Evolutionary conservation across 495 filamentous ascomycete species (phyloP), one percentile per base, ranked within the genome.

Genomic region (Neurospora pannonica): DNA sequence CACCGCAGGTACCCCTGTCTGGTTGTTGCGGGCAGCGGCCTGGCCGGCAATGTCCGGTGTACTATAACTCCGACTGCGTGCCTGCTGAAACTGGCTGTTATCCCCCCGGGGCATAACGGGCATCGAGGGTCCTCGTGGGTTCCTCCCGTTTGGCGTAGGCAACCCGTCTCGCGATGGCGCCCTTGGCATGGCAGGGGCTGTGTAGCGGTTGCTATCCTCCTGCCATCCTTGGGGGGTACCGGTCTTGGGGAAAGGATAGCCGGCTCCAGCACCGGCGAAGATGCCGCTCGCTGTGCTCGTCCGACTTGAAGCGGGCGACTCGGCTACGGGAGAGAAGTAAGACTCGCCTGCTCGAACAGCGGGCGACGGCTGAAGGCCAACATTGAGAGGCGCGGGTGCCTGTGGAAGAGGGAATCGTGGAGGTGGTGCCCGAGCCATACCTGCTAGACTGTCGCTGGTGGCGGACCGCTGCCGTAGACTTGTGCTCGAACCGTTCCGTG

Each of bases 281-380:
- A 87, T 82, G 21, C 83, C 82, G 71, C 85, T 86, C 5, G 85
- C 81, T 7, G 84, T 86, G 82, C 92, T 97, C 9, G 93, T 94
- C 69, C 95, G 89, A 7, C 92, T 92, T 2, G 94, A 97, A 15
- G 87, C 88, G 24, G 96, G 94, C 2, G 94, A 95, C 73, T 98
- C 94, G 15, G 87, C 88, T 11, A 90, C 88, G 1, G 96, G 96
- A 1, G 95, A 98, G 81, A 99, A 99, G 80, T 97, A 98, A 9
- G 94, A 97, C 70, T 92, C 89, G 36, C 87, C 86, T 21, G 72
- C 78, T 46, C 77, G 91, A 83, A 72, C 87, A 85, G 80, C 84
- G 75, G 82, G 83, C 79, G 79, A 88, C 73, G 76, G 79, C 62
- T 75, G 79, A 60, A 31, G 37, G 3, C 70, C 92, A 10, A 98